Evolutionary conservation across 371 early-diverging fungal genomes (phyloP), one percentile per base, ranked within the genome.

Genomic region (Zychaea mexicana): DNA sequence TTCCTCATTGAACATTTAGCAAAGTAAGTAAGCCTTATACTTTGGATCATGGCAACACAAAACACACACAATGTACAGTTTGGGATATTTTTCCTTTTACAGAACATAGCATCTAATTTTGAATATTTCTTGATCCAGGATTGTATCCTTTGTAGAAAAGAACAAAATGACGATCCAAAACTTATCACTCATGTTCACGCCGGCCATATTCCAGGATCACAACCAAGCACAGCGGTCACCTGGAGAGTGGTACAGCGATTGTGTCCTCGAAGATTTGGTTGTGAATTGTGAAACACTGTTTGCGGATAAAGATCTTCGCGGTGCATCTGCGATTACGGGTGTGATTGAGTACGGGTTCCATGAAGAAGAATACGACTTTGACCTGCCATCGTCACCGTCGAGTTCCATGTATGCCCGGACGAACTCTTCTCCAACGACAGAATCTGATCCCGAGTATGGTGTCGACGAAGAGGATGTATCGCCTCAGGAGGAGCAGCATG

Each of bases 141-240:
- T 80, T 10, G 67, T 65, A n/a, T 61, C 67, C 0, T 65, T 68
- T 39, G 82, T 83, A 15, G 85, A 84, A 15, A 78, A 81, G 28
- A 87, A 87, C 77, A 86, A 85, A 56, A 86, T 86, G 87, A 80
- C 72, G 0, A 70, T 79, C 10, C 72, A 68, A 19, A 86, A 86
- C 62, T 26, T 86, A 2, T 81, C 82, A 0, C 65, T 86, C 56
- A 80, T 86, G 21, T 86, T 86, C 47, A 83, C 87, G 6, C 87
- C 87, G 0, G 85, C 87, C 27, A 83, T 86, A 19, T 86, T 86
- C 61, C 87, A 86, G 56, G 87, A 86, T 30, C 77, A 84, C 24
- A 85, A 79, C 52, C 79, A 80, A 31, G 73, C 75, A n/a, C 74
- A 74, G 54, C 56, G 59, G 21, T 58, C 58, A 5, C 78, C 80